Conservation (phyloP, 345 rosid genomes). For the Citrus cavaleriei region DNA sequence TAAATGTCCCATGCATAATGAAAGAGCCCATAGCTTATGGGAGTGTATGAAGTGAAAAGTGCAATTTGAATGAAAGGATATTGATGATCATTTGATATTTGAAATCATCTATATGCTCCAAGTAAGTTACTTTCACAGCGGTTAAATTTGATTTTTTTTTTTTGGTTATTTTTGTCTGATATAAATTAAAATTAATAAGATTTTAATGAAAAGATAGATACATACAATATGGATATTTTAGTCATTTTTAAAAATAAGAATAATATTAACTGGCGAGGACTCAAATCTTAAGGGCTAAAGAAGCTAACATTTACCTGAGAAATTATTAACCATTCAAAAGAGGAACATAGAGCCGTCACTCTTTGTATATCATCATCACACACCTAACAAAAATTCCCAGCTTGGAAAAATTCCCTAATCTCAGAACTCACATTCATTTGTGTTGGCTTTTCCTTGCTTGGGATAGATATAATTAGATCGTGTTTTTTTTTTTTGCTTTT, state of each 20-base stretch:
- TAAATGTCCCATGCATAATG: constrained; percentile 4
- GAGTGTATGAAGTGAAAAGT: constrained; percentile 14
- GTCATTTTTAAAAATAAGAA: too few relatives aligned
- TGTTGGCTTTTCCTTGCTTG: constrained; percentile 12
- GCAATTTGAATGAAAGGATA: not conserved
- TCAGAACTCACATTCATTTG: constrained; percentile 25
- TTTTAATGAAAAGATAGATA: too few relatives aligned
- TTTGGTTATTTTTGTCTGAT: too few relatives aligned
- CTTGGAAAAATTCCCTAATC: constrained; percentile 19
- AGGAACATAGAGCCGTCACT: constrained; percentile 38
- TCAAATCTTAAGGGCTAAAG: too few relatives aligned
- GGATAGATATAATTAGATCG: not conserved
- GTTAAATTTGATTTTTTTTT: too few relatives aligned
- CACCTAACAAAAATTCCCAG: constrained; percentile 11
- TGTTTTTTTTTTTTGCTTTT: not conserved
- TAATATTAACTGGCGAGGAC: too few relatives aligned
- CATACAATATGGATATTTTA: too few relatives aligned
- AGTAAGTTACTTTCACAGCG: too few relatives aligned
- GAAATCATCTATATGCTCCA: too few relatives aligned
- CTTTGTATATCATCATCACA: constrained; percentile 21
- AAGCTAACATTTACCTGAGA: too few relatives aligned
- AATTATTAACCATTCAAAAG: constrained; percentile 12
- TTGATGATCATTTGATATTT: too few relatives aligned
- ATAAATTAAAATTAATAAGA: too few relatives aligned
- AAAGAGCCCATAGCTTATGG: constrained; percentile 18